Percentiles rank a stretch among this genome's conserved stretches.
Conservation (phyloP, 441 rosid species). For the Breynia disticha region DNA sequence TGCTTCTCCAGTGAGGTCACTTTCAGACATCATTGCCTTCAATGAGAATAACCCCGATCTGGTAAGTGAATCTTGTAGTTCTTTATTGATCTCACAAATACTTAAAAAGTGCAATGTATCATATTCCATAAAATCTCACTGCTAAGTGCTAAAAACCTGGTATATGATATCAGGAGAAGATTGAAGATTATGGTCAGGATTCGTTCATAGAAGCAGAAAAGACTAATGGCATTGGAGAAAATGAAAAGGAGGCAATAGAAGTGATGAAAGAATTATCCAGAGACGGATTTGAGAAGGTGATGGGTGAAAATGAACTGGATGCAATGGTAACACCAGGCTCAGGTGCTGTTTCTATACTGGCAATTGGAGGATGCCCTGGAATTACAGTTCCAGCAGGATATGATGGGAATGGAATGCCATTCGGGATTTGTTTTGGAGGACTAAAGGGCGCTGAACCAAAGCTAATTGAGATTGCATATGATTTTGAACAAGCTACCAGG, state of each 20-base stretch:
- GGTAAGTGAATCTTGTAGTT: neutral
- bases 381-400: conserved; percentile 33
- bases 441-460: conserved; percentile 38
- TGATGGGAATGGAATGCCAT: conserved; percentile 29
- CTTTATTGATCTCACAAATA: neutral
- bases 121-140: neutral
- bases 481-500: conserved; percentile 35
- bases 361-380: conserved; percentile 4
- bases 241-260: conserved; percentile 2
- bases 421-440: conserved; percentile 42
- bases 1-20: conserved; percentile 7
- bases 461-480: conserved; percentile 39
- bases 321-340: conserved; percentile 4
- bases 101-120: too few species aligned
- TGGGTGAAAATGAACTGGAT: neutral
- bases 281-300: neutral
- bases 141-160: neutral
- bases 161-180: neutral
- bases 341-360: neutral
- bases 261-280: neutral
- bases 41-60: neutral
- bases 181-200: conserved; percentile 1
- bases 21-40: conserved; percentile 6
- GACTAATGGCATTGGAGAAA: conserved; percentile 1
- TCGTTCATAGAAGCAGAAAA: conserved; percentile 1